Conservation (phyloP, 2,329 filamentous ascomycete genomes). For the Botrytis elliptica region DNA sequence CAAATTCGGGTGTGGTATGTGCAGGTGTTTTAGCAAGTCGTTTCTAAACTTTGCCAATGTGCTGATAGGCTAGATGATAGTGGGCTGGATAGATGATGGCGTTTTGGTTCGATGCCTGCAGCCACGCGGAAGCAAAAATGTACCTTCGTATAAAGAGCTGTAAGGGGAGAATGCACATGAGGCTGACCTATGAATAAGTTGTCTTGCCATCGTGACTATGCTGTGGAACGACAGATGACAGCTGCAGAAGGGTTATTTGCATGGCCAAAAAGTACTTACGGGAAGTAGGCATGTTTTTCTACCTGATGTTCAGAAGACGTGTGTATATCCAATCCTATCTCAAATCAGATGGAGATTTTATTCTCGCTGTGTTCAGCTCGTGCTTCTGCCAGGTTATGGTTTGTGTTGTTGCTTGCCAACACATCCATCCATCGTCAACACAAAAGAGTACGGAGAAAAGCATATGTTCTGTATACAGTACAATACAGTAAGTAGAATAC, state of each 20-base stretch:
- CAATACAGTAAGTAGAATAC: not conserved
- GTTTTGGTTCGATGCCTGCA: constrained; percentile 19
- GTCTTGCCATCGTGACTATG: constrained; percentile 24
- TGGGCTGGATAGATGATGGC: constrained; percentile 16
- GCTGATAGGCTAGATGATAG: not conserved
- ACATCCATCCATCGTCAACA: constrained; percentile 20
- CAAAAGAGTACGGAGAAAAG: constrained; percentile 18
- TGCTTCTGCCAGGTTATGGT: constrained; percentile 16
- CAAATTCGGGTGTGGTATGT: constrained; percentile 15
- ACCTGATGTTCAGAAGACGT: constrained; percentile 19
- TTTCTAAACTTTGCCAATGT: constrained; percentile 1
- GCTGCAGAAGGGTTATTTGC: constrained; percentile 22
- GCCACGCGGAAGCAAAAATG: constrained; percentile 22
- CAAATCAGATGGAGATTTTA: constrained; percentile 12
- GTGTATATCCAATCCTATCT: constrained; percentile 18
- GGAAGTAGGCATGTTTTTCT: constrained; percentile 8
- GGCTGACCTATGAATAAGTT: constrained; percentile 23
- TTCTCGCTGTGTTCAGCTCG: constrained; percentile 23
- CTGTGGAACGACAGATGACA: constrained; percentile 22
- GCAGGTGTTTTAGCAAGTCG: constrained; percentile 7
- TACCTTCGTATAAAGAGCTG: constrained; percentile 22
- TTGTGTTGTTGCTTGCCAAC: constrained; percentile 21
- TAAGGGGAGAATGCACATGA: constrained; percentile 21
- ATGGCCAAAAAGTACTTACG: constrained; percentile 13
- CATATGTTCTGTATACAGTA: constrained; percentile 8